Conservation (phyloP, 345 rosid species). For the Lepidium didymum region DNA sequence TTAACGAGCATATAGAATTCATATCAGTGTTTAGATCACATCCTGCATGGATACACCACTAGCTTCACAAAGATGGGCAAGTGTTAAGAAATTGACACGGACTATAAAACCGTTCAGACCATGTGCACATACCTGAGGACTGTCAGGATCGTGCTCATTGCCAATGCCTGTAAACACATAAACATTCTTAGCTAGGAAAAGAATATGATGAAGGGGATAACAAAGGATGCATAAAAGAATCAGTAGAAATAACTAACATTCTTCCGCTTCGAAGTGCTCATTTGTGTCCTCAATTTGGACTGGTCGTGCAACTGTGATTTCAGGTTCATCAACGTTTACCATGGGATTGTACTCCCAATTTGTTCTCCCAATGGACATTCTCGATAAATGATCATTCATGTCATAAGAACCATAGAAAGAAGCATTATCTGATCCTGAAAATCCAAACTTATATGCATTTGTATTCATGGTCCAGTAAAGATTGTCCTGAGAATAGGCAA, state of each 20-base stretch:
- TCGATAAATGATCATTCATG: constrained; percentile 22
- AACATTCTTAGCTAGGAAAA: neutral
- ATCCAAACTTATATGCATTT: constrained; percentile 32
- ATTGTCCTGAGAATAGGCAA: constrained; percentile 25
- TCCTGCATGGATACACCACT: constrained; percentile 32
- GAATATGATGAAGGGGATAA: neutral
- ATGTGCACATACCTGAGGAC: constrained; percentile 27
- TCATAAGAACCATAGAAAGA: constrained; percentile 29
- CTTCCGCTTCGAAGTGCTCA: constrained; percentile 27
- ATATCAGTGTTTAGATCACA: constrained; percentile 23
- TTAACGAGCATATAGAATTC: constrained; percentile 29
- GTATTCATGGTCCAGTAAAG: constrained; percentile 29
- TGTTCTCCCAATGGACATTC: constrained; percentile 30
- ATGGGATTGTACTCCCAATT: constrained; percentile 26
- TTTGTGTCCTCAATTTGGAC: constrained; percentile 17
- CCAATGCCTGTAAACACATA: constrained; percentile 23
- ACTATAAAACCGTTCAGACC: neutral
- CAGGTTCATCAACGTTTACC: constrained; percentile 10
- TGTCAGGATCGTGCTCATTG: constrained; percentile 27
- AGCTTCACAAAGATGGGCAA: constrained; percentile 22
- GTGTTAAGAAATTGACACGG: constrained; percentile 5
- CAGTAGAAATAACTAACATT: constrained; percentile 17
- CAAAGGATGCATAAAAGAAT: neutral
- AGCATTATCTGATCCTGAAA: constrained; percentile 25
- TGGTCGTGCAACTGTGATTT: constrained; percentile 11